Percentiles rank a stretch among this genome's conserved stretches.
phyloP scores from a whole-genome alignment of 148 eudicot genomes.

The Rhododendron williamsianum region DNA sequence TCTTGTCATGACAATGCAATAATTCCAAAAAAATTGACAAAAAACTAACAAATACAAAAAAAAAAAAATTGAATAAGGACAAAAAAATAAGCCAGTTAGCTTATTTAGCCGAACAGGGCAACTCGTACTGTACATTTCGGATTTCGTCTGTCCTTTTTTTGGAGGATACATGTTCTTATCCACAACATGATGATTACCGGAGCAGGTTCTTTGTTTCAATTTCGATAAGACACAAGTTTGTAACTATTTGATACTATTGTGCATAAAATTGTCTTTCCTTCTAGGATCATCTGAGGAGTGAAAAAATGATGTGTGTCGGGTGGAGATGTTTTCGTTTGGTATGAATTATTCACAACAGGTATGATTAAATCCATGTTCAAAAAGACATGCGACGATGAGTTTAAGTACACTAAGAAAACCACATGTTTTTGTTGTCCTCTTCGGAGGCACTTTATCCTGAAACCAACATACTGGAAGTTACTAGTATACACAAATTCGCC shows the following conservation, averaged over 20 bases:
- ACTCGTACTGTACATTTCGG: neutral
- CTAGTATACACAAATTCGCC: neutral
- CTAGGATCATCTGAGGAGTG: neutral
- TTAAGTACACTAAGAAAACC: neutral
- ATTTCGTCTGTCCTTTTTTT: neutral
- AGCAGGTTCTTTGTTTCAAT: neutral
- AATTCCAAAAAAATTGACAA: too few species aligned
- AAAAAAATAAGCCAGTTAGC: too few species aligned
- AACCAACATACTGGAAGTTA: neutral
- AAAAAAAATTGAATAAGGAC: too few species aligned
- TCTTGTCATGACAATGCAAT: too few species aligned
- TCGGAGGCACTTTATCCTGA: neutral
- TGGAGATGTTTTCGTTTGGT: too few species aligned
- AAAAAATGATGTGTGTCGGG: neutral
- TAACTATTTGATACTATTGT: too few species aligned
- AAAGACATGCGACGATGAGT: neutral
- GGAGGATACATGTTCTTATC: neutral
- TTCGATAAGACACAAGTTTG: neutral
- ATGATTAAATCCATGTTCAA: neutral
- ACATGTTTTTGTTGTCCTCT: neutral
- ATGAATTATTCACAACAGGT: neutral
- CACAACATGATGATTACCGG: too few species aligned
- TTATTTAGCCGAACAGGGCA: too few species aligned
- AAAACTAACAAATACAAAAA: too few species aligned
- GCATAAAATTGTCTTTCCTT: neutral